phyloP scores from a whole-genome alignment of 2,329 filamentous ascomycete species.

The Leptographium procerum region DNA sequence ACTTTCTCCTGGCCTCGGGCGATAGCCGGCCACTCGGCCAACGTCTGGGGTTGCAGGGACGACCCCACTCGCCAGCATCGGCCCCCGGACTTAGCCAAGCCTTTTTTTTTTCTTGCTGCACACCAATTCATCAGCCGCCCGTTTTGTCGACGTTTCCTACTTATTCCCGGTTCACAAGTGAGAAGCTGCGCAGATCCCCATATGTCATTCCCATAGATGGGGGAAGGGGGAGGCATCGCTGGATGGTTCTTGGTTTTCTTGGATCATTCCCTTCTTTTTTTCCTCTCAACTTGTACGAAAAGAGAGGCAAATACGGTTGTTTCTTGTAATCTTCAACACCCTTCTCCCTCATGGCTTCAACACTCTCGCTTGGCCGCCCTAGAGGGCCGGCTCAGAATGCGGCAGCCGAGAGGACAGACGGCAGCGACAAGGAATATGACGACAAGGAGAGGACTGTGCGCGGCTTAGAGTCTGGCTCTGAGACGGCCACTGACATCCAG shows the following conservation, averaged over 20 bases:
- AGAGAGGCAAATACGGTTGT: too few relatives aligned
- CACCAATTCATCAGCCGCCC: neutral
- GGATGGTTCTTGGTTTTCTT: too few relatives aligned
- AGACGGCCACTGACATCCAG: neutral
- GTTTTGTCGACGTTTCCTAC: neutral
- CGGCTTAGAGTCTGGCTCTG: neutral
- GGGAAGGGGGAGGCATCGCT: neutral
- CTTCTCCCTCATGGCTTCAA: neutral
- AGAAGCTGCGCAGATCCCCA: neutral
- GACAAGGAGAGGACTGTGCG: neutral
- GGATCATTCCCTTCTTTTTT: neutral
- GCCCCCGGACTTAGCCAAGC: neutral
- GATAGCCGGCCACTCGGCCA: neutral
- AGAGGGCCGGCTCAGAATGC: neutral
- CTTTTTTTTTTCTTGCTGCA: too few relatives aligned
- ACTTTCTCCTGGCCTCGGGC: neutral
- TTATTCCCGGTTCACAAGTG: neutral
- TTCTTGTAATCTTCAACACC: neutral
- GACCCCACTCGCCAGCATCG: neutral
- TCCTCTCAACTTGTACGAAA: neutral
- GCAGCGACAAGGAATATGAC: neutral
- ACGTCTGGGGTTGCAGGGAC: neutral
- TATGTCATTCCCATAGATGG: neutral
- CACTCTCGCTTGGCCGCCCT: neutral
- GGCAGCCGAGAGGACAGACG: neutral